Conservation (phyloP, 306 rosid genomes). For the Elaeagnus macrophylla region DNA sequence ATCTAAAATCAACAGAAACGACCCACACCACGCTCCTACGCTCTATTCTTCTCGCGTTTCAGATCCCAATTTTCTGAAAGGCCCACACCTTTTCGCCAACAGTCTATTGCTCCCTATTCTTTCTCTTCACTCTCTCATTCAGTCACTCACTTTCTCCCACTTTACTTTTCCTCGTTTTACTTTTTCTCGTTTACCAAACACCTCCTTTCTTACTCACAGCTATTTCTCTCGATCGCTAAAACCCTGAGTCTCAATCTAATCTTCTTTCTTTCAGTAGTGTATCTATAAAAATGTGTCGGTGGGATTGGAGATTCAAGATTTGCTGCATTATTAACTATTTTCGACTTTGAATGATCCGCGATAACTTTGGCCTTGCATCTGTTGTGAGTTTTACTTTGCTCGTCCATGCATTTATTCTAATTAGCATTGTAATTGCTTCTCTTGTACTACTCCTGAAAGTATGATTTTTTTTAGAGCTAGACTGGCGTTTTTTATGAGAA, state of each 20-base stretch:
- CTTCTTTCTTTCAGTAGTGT: slow-evolving; percentile 1
- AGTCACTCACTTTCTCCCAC: slow-evolving; percentile 2
- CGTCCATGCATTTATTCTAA: neutral
- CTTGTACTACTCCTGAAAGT: neutral
- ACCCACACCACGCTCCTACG: slow-evolving; percentile 9
- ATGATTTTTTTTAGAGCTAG: neutral
- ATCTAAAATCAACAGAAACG: slow-evolving; percentile 4
- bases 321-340: neutral
- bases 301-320: slow-evolving; percentile 14
- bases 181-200: slow-evolving; percentile 38
- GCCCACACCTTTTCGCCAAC: slow-evolving; percentile 7
- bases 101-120: neutral
- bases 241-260: neutral
- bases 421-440: neutral
- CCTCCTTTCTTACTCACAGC: slow-evolving; percentile 6
- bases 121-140: slow-evolving; percentile 2
- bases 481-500: neutral
- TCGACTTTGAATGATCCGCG: slow-evolving; percentile 1
- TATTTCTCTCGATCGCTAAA: slow-evolving; percentile 3
- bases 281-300: slow-evolving; percentile 17
- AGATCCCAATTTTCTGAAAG: slow-evolving; percentile 13
- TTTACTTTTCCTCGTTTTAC: slow-evolving; percentile 37
- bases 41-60: neutral
- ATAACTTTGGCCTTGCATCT: neutral
- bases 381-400: neutral